phyloP scores from a whole-genome alignment of 768 basidiomycete species.

The Tylopilus sp. region DNA sequence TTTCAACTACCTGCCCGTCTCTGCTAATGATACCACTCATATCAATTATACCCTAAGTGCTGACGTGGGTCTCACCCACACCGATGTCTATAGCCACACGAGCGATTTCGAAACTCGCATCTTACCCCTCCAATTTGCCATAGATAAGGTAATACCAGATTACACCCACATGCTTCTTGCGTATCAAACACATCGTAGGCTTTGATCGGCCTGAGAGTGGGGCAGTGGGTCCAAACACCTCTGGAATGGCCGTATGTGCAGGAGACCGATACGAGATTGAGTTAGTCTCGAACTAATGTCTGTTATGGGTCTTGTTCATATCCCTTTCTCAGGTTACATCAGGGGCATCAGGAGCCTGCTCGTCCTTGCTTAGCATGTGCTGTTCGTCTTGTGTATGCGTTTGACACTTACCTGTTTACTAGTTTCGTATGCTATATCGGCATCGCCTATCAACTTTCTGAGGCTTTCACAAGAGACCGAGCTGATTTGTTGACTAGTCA shows the following conservation, averaged over 20 bases:
- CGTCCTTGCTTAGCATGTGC: constrained; percentile 60
- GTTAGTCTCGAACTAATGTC: constrained; percentile 34
- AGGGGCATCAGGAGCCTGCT: constrained; percentile 59
- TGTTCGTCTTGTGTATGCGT: not conserved
- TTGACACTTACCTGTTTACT: not conserved
- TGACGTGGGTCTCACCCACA: constrained; percentile 59
- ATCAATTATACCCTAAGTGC: constrained; percentile 70
- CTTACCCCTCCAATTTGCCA: constrained; percentile 72
- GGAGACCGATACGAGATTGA: constrained; percentile 59
- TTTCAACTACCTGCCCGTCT: constrained; percentile 55
- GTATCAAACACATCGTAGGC: constrained; percentile 41
- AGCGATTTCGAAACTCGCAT: constrained; percentile 68
- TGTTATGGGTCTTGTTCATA: not conserved
- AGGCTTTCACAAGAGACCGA: constrained; percentile 63
- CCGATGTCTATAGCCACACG: constrained; percentile 62
- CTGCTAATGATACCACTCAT: constrained; percentile 27
- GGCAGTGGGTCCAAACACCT: constrained; percentile 51
- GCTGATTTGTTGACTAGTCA: constrained; percentile 63
- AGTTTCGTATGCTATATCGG: constrained; percentile 73
- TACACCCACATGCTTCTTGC: not conserved
- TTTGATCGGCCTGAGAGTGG: constrained; percentile 66
- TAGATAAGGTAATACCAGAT: constrained; percentile 53
- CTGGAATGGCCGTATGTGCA: constrained; percentile 71
- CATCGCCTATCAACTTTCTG: constrained; percentile 75
- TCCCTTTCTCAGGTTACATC: constrained; percentile 53